Evolutionary conservation across 139 green algal genomes (phyloP).

Genomic region (Tetraselmis chui): DNA sequence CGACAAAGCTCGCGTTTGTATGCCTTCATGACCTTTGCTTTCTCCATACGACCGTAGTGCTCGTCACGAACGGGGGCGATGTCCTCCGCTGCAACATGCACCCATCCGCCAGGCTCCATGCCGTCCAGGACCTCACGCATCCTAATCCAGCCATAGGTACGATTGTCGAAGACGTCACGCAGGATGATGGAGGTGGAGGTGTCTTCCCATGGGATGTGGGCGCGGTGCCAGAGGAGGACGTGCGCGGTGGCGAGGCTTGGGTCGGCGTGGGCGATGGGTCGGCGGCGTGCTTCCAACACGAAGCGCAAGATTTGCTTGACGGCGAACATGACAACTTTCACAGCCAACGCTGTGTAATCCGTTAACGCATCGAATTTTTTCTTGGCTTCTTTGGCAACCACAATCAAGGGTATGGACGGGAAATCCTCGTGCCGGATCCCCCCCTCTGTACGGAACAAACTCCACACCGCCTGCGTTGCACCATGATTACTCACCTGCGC

Average conservation of each 20-base stretch:
- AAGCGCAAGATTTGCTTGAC: conserved; percentile 9
- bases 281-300: conserved; percentile 13
- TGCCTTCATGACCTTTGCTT: not conserved
- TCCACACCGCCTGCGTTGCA: not conserved
- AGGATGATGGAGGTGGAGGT: conserved; percentile 20
- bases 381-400: not conserved
- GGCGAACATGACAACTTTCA: conserved; percentile 4
- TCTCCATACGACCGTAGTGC: not conserved
- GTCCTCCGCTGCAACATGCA: not conserved
- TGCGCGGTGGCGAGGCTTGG: conserved; percentile 24
- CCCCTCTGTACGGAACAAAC: not conserved
- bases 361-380: conserved; percentile 7
- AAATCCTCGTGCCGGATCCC: not conserved
- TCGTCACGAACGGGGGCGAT: not conserved
- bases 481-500: not conserved
- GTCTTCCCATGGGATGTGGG: conserved; percentile 6
- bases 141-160: not conserved
- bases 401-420: not conserved
- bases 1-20: not conserved
- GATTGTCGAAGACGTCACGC: conserved; percentile 21
- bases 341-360: conserved; percentile 1
- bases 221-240: conserved; percentile 27
- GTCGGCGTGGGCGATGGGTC: conserved; percentile 24
- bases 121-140: not conserved
- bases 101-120: not conserved